Conservation (phyloP, 306 rosid species). For the Fragaria iinumae region DNA sequence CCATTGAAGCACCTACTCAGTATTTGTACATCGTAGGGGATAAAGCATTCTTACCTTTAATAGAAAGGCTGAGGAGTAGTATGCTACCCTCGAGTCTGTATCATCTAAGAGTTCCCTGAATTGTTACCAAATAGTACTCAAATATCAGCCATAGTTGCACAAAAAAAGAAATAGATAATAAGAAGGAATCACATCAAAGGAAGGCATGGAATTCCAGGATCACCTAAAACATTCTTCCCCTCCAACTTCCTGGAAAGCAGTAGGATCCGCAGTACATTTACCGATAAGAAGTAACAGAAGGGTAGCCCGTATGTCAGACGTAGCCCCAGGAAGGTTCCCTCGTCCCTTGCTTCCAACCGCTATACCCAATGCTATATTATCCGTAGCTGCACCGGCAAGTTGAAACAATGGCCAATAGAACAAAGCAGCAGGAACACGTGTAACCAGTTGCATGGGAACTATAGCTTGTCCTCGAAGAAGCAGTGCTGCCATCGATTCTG, state of each 20-base stretch:
- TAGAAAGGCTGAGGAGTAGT: conserved; percentile 95
- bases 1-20: conserved; percentile 14
- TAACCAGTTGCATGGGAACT: conserved; percentile 91
- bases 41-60: conserved; percentile 66
- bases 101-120: conserved; percentile 92
- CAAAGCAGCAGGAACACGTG: conserved; percentile 89
- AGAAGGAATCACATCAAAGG: conserved; percentile 6
- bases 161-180: neutral
- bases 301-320: conserved; percentile 91
- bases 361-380: conserved; percentile 87
- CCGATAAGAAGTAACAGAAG: conserved; percentile 91
- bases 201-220: conserved; percentile 25
- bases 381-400: conserved; percentile 97
- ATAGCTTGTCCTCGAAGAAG: conserved; percentile 83
- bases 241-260: conserved; percentile 79
- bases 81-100: conserved; percentile 97
- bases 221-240: conserved; percentile 93
- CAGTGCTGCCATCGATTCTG: conserved; percentile 81
- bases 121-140: neutral
- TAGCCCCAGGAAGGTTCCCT: conserved; percentile 93
- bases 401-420: conserved; percentile 95
- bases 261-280: conserved; percentile 91
- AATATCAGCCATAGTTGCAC: conserved; percentile 23
- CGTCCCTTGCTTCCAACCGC: conserved; percentile 99
- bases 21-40: conserved; percentile 15